Percentiles rank a stretch among this genome's conserved stretches.
Evolutionary conservation across 371 early-diverging fungal genomes (phyloP).

Genomic region (Haplosporangium sp.): DNA sequence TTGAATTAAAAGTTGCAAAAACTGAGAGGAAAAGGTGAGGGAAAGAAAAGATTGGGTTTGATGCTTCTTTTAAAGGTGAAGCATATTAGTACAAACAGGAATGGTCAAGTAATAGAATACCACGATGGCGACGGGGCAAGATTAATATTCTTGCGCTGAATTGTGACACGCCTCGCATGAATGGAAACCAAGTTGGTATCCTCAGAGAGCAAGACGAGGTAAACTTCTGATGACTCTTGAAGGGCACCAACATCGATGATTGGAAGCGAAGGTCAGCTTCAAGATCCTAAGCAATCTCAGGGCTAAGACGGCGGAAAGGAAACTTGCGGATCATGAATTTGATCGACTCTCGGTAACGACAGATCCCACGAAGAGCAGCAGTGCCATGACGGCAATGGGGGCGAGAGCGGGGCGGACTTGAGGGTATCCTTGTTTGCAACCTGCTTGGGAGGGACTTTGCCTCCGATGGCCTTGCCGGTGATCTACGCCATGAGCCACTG

Average conservation of each 20-base stretch:
- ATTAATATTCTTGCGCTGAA: constrained; percentile 98
- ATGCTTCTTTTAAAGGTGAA: not conserved
- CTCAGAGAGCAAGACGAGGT: constrained; percentile 1
- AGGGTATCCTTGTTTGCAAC: constrained; percentile 89
- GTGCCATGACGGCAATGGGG: constrained; percentile 81
- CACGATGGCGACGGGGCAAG: constrained; percentile 95
- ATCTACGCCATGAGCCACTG: not conserved
- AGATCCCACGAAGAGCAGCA: constrained; percentile 94
- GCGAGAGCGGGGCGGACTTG: constrained; percentile 75
- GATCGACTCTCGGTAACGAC: constrained; percentile 96
- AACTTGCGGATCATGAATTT: constrained; percentile 97
- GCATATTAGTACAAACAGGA: no score
- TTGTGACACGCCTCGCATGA: constrained; percentile 78
- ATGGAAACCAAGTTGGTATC: constrained; percentile 4
- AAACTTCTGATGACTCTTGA: not conserved
- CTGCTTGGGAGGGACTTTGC: constrained; percentile 91
- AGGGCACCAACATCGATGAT: constrained; percentile 64
- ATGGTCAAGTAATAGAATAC: constrained; percentile 61
- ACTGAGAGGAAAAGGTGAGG: not conserved
- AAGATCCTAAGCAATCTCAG: constrained; percentile 93
- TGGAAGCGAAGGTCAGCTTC: constrained; percentile 97
- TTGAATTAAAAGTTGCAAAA: not conserved
- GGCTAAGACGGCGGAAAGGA: constrained; percentile 97
- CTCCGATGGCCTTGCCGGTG: constrained; percentile 68
- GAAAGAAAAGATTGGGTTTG: not conserved